Conservation (phyloP, 139 green algal genomes). For the Diplosphaera chodatii region DNA sequence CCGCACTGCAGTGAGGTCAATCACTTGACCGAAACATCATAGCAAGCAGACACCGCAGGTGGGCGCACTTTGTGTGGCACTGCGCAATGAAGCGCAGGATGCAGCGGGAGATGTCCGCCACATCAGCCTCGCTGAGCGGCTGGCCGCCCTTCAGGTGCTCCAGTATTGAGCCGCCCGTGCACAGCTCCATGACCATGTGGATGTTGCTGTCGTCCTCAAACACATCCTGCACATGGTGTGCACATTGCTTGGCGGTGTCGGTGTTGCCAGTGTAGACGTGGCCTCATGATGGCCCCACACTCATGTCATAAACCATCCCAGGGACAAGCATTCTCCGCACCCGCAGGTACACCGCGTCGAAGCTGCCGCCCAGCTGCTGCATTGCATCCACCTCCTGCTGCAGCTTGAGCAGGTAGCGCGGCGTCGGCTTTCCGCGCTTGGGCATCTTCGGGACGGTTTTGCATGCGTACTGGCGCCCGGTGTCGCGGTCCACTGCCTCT, state of each 20-base stretch:
- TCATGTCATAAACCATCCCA: too few relatives aligned
- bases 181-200: conserved; percentile 90
- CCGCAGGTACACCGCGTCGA: conserved; percentile 78
- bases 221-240: conserved; percentile 37
- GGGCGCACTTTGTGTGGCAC: conserved; percentile 69
- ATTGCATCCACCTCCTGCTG: conserved; percentile 90
- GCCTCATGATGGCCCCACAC: too few relatives aligned
- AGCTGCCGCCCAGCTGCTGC: conserved; percentile 73
- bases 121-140: conserved; percentile 20
- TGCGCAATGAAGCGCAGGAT: conserved; percentile 75
- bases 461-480: conserved; percentile 53
- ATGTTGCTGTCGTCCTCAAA: conserved; percentile 73
- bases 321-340: too few relatives aligned
- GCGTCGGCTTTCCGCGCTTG: conserved; percentile 64
- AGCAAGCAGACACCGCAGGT: too few relatives aligned
- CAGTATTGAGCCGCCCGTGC: conserved; percentile 67
- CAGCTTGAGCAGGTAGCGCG: conserved; percentile 88
- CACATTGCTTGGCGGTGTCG: too few relatives aligned
- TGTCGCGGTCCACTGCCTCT: conserved; percentile 50
- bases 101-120: conserved; percentile 41
- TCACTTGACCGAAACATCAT: too few relatives aligned
- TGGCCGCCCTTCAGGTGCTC: conserved; percentile 44
- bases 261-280: too few relatives aligned
- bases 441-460: conserved; percentile 85
- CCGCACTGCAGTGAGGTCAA: too few relatives aligned